A percentile compares a stretch with the other conserved stretches of the same genome.
These are phyloP conservation scores for Penicillium steckii DNA, from an alignment of 495 filamentous ascomycete genomes.

Conservation along the genomic window DNA sequence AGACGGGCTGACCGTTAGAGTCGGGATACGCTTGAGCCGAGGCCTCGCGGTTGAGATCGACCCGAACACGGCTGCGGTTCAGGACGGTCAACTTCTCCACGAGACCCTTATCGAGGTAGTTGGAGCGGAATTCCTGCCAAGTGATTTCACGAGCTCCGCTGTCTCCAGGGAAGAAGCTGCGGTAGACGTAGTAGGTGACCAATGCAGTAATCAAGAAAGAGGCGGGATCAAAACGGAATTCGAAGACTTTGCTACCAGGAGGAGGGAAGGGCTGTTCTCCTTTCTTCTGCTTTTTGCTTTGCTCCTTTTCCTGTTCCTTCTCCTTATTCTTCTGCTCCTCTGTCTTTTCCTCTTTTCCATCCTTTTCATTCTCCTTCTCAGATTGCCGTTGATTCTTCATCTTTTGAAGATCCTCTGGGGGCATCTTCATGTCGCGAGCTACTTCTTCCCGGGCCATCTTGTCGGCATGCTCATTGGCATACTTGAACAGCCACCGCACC, in stretches of 20 bases:
- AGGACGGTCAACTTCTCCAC: conserved; percentile 89
- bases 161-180: conserved; percentile 63
- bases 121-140: conserved; percentile 91
- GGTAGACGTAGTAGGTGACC: conserved; percentile 61
- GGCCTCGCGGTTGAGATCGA: conserved; percentile 83
- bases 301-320: conserved; percentile 33
- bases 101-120: conserved; percentile 92
- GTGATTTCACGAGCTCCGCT: conserved; percentile 73
- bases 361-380: conserved; percentile 26
- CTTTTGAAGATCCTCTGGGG: conserved; percentile 14
- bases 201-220: conserved; percentile 56
- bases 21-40: conserved; percentile 77
- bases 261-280: not conserved
- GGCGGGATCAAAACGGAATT: conserved; percentile 56
- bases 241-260: conserved; percentile 31
- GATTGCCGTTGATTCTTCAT: conserved; percentile 26
- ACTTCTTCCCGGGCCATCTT: conserved; percentile 49
- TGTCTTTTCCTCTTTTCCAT: conserved; percentile 17
- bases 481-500: conserved; percentile 34
- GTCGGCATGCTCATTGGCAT: conserved; percentile 42
- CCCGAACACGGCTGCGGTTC: conserved; percentile 69
- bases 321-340: conserved; percentile 16
- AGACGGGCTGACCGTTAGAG: conserved; percentile 65
- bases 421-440: conserved; percentile 28
- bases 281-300: conserved; percentile 30